Base-by-base conservation (phyloP, 805 yeast species). In the Zygoascus tannicola region DNA sequence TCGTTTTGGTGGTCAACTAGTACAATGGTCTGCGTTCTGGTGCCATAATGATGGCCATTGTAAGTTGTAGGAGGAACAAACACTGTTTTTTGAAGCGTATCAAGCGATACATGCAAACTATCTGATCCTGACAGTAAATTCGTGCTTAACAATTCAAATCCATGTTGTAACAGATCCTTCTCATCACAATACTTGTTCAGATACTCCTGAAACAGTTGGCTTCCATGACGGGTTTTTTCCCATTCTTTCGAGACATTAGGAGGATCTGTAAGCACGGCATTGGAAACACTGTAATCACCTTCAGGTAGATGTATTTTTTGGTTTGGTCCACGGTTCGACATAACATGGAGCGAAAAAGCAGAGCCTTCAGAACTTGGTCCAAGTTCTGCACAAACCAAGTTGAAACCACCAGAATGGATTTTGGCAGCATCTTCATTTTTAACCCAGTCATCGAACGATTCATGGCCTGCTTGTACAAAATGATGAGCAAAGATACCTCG, bases 1-100 rank as follows among this genome's bases (percentile, higher is more conserved):
- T 19, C 7, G 26, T 41, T 45, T 32, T 41, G 26, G n/a, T 35
- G 4, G 55, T 75, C 76, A 7, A 83, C 69, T 19, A 85, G 53
- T 3, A 86, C 69, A 1, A 86, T 73, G 0, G 94, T 85, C 59
- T 87, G 95, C 0, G 95, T 84, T 44, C 96, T 65, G 0, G 97
- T 87, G 0, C 96, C 96, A 57, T 86, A 88, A 54, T 68, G 78
- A 19, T 67, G 60, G 0, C 86, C 85, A 14, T 60, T 53, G n/a
- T 51, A 55, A 7, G 57, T 49, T 4, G 64, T 58, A 39, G 58
- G 58, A 2, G 95, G 95, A 7, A 87, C 73, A 55, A 78, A 85
- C 4, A 87, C 76, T 2, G 84, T 74, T 23, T 73, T 64, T 36
- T 70, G 69, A 43, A 85, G 67, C 32, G 68, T 59, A 22, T 70